These are phyloP conservation scores for Fusarium keratoplasticum DNA, from an alignment of 2,329 filamentous ascomycete genomes.

Conservation along the genomic window DNA sequence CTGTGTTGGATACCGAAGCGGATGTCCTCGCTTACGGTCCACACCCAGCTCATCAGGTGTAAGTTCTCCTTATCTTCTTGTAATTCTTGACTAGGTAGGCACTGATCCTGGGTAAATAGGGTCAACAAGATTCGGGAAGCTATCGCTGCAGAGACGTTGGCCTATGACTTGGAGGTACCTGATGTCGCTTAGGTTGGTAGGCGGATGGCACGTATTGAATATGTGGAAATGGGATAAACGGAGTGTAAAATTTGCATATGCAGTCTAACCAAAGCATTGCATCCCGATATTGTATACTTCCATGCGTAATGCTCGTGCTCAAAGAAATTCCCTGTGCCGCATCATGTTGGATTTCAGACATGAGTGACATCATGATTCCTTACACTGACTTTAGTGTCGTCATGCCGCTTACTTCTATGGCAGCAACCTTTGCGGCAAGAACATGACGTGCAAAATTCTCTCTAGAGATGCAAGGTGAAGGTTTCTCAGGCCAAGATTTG, in stretches of 20 bases:
- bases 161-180: not conserved
- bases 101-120: not conserved
- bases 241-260: fast-evolving
- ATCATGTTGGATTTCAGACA: not conserved
- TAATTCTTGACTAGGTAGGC: not conserved
- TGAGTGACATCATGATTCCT: too few species aligned
- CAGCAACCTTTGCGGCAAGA: too few species aligned
- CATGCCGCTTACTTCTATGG: too few species aligned
- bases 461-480: too few species aligned
- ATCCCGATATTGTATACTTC: not conserved
- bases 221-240: not conserved
- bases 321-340: not conserved
- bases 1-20: not conserved
- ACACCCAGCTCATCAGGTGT: not conserved
- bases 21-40: not conserved
- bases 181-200: not conserved
- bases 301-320: not conserved
- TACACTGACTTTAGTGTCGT: too few species aligned
- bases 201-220: not conserved
- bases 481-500: too few species aligned
- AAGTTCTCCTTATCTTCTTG: not conserved
- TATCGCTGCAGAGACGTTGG: not conserved
- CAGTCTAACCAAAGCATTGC: not conserved
- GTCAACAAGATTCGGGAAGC: not conserved
- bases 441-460: too few species aligned